Percentiles rank a stretch among this genome's conserved stretches.
These are phyloP conservation scores for Candida maesae DNA, from an alignment of 805 yeast genomes.

Conservation along the genomic window DNA sequence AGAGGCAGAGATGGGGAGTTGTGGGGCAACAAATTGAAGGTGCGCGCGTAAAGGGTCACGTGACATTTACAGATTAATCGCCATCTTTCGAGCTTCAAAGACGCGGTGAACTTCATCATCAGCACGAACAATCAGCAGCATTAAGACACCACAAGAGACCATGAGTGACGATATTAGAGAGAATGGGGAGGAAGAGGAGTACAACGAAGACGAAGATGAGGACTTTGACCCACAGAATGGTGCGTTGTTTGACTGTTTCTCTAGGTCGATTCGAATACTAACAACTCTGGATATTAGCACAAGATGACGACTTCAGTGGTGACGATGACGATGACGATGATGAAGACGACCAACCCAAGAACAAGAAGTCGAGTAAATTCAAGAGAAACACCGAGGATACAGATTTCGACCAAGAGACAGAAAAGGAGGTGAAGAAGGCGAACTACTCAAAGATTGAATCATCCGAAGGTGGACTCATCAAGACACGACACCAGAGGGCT, in stretches of 20 bases:
- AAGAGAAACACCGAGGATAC: slow-evolving; percentile 31
- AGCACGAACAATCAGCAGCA: no score
- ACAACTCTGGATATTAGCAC: slow-evolving; percentile 3
- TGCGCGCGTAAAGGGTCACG: no score
- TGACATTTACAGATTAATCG: no score
- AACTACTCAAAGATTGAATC: slow-evolving; percentile 53
- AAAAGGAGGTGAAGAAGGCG: slow-evolving; percentile 27
- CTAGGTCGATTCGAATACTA: background rate
- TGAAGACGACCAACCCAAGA: slow-evolving; percentile 13
- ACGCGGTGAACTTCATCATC: no score
- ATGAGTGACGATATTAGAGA: slow-evolving; percentile 3
- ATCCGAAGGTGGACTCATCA: slow-evolving; percentile 57
- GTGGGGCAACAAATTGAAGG: no score
- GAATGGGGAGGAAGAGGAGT: slow-evolving; percentile 37
- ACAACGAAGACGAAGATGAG: slow-evolving; percentile 54
- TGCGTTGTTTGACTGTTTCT: slow-evolving; percentile 6
- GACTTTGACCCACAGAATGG: slow-evolving; percentile 48
- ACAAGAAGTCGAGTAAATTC: slow-evolving; percentile 23
- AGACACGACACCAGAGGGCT: slow-evolving; percentile 62
- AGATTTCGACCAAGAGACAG: slow-evolving; percentile 33
- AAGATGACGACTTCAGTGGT: slow-evolving; percentile 18
- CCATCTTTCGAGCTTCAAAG: no score
- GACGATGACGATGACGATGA: slow-evolving; percentile 27
- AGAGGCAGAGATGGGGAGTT: no score
- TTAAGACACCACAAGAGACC: no score